Evolutionary conservation across 257 asterid species (phyloP), one percentile per base, ranked within the genome.

Genomic region (Solanum habrochaites): DNA sequence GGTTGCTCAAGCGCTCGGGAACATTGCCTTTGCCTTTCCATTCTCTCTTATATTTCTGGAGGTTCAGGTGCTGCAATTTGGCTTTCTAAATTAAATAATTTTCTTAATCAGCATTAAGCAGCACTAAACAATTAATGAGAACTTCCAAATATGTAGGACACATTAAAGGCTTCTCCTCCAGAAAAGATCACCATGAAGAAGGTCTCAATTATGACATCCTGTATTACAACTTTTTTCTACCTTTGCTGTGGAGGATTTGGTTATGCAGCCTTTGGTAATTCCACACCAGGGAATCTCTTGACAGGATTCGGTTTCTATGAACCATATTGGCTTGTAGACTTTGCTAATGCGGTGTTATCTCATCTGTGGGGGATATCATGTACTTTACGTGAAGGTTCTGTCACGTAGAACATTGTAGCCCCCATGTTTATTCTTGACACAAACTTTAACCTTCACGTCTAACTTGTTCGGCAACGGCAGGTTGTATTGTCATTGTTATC

Each of bases 171-270:
- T 9, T 88, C 89, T 84, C 98, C 98, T 87, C 90, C 96, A 27
- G 99, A 94, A 77, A 91, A 87, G 83, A 89, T 18, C 84, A 92
- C 93, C 67, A 96, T 96, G 98, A 94, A 90, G 92, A 95, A 89
- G 91, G 98, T 94, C 37, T 93, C 99, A 29, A 49, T 85, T 18
- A 62, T 90, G 29, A 89, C 98, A 21, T 92, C 90, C 73, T 87
- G 90, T 90, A 62, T 92, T 60, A 92, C 92, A 83, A 91, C 98
- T 37, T 91, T 92, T 91, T 95, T 95, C 90, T 91, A 93, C 96
- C 69, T 96, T n/a, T 91, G 93, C 88, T 95, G 98, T 85, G 99
- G 98, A 85, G 99, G 99, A 42, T 87, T 96, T 29, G 99, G 99
- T 23, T 96, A 96, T 87, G 99, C 96, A 25, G 98, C 98, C 25